Evolutionary conservation across 2,329 filamentous ascomycete genomes (phyloP), one percentile per base, ranked within the genome.

Genomic region (Phialocephala sp.): DNA sequence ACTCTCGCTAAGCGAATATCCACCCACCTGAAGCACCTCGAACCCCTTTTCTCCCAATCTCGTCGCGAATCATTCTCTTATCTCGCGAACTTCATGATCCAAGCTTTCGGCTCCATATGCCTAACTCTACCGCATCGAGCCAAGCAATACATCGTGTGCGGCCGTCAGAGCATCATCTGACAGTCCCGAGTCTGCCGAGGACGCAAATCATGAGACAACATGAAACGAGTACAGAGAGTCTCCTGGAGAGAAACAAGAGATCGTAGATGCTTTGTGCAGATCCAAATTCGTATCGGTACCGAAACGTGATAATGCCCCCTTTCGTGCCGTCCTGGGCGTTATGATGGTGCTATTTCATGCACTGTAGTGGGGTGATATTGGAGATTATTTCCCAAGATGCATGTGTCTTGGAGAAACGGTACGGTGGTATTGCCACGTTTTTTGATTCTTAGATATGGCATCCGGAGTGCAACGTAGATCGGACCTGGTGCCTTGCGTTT

Each of bases 171-270:
- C 6, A 32, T 41, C 4, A 41, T 41, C 9, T 41, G 37, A 41
- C 9, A 18, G 15, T 41, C 15, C 37, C 37, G 37, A 12, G 27
- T 41, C 4, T 41, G 37, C 37, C 37, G 37, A 41, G 37, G 12
- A 41, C 4, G 43, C 11, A 24, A 22, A 50, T 50, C 45, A 22
- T 50, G 45, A 50, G 45, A 50, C 45, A 50, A n/a, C 8, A 14
- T 50, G 45, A 50, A 50, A 50, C 45, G 45, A 50, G 18, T 22
- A n/a, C n/a, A 41, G 45, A 22, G 22, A 50, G 45, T 50, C 6
- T 20, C 18, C 43, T 22, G 45, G 8, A 8, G n/a, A 50, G 11
- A 22, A 50, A 2, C n/a, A 50, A 50, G 27, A 32, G 27, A 32
- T 32, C 27, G 27, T 32, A 32, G 27, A 32, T 3, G 27, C 27